phyloP scores from a whole-genome alignment of 257 asterid species.

The Mitragyna speciosa region DNA sequence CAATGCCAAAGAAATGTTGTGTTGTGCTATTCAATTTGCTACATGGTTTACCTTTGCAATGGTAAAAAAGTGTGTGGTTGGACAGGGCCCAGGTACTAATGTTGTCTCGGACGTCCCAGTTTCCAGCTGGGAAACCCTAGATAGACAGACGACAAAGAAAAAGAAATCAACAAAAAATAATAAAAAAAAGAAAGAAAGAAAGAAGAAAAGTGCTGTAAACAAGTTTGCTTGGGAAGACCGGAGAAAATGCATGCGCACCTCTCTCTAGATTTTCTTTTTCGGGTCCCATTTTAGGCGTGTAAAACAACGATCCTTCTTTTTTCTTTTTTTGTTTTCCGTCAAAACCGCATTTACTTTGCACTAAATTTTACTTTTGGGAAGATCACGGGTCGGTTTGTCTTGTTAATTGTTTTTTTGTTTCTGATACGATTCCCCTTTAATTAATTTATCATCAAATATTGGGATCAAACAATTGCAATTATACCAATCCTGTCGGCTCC shows the following conservation, averaged over 20 bases:
- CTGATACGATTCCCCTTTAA: background rate
- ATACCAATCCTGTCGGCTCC: background rate
- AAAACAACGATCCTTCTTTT: no score
- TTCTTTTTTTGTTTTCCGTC: no score
- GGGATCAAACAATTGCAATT: background rate
- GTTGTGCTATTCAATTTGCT: no score
- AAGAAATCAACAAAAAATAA: no score
- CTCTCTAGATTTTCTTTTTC: no score
- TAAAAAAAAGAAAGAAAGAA: background rate
- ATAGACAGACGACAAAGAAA: no score
- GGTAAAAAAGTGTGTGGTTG: no score
- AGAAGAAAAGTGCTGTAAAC: background rate
- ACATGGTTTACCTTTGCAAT: no score
- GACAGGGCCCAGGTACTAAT: no score
- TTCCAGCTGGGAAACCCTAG: conserved; percentile 12
- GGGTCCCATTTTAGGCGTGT: no score
- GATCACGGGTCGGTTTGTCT: background rate
- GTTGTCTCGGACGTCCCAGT: conserved; percentile 5
- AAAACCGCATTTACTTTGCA: no score
- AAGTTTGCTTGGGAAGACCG: background rate
- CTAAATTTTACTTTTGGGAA: background rate
- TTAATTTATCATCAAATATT: background rate
- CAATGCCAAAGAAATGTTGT: no score
- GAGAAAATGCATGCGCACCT: background rate
- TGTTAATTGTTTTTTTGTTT: background rate